Evolutionary conservation across 176 grass and related monocot genomes (phyloP), one percentile per base, ranked within the genome.

Genomic region (Puya raimondii): DNA sequence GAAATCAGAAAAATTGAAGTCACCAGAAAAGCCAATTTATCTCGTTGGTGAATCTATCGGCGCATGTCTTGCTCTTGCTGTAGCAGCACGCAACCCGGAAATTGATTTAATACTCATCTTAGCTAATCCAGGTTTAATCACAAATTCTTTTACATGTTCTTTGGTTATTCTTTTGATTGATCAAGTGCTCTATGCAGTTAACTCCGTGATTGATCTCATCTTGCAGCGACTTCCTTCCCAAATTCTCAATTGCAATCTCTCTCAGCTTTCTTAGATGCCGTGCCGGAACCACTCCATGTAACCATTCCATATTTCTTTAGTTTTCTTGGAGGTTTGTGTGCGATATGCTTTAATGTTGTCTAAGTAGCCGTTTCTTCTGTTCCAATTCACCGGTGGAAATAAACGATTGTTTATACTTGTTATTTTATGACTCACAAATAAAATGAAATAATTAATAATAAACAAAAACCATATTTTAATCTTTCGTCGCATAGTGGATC

Each of bases 41-140:
- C 72, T 97, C 12, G 50, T 85, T 74, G 93, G 89, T 59, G 89
- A 97, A 48, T 90, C 89, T 20, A 64, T 97, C n/a, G 93, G 93
- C 61, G 86, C 86, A 2, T 97, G 89, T 66, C 56, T 97, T 77
- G 93, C 89, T 67, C 82, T 96, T 20, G 83, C 93, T 1, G 84
- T 96, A 29, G 93, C 93, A 14, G 84, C 74, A 1, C 81, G 81
- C 66, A 96, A 90, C 74, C 81, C 58, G 50, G 49, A 87, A 61
- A 74, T 78, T 64, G 89, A 96, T 80, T 72, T 92, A 56, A 64
- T 92, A 54, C 54, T 96, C 42, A 75, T 92, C 67, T 78, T 96
- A 74, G 81, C 88, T 26, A 96, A 96, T 79, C 89, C 89, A 97
- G 89, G 89, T 97, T 77, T 75, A 64, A 69, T 66, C 77, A 65